A percentile compares a stretch with the other conserved stretches of the same genome.
Conservation (phyloP, 2,329 filamentous ascomycete species). For the Epichloe typhina region DNA sequence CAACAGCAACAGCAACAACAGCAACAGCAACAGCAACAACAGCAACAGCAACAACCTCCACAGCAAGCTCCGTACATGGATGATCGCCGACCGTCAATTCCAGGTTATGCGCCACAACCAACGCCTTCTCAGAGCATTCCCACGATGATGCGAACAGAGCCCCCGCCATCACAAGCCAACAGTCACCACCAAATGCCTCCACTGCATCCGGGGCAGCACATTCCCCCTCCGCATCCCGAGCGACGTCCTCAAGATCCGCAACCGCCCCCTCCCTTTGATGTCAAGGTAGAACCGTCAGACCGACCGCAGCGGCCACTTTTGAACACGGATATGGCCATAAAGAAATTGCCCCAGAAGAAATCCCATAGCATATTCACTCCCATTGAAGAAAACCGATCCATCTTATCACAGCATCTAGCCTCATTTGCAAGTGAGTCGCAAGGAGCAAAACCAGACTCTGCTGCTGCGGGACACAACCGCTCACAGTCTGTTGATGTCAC, state of each 20-base stretch:
- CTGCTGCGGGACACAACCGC: slow-evolving; percentile 25
- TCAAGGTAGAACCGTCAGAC: slow-evolving; percentile 34
- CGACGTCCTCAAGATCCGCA: slow-evolving; percentile 36
- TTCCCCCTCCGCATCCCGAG: slow-evolving; percentile 36
- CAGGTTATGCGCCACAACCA: slow-evolving; percentile 46
- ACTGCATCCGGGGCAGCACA: slow-evolving; percentile 30
- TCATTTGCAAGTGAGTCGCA: slow-evolving; percentile 47
- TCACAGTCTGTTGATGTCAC: slow-evolving; percentile 53
- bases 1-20: fast-evolving
- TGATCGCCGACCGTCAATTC: slow-evolving; percentile 60
- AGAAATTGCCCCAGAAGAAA: slow-evolving; percentile 60
- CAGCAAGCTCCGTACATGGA: slow-evolving; percentile 58
- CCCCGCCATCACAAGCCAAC: slow-evolving; percentile 46
- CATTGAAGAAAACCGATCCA: slow-evolving; percentile 83
- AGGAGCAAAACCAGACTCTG: slow-evolving; percentile 23
- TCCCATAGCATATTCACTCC: slow-evolving; percentile 93
- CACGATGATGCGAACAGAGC: slow-evolving; percentile 35
- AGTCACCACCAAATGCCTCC: slow-evolving; percentile 30
- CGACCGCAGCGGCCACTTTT: slow-evolving; percentile 32
- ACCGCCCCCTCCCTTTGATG: slow-evolving; percentile 35
- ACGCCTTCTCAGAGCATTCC: slow-evolving; percentile 34
- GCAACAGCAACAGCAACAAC: not conserved
- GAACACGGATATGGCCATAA: slow-evolving; percentile 39
- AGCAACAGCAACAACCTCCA: slow-evolving; percentile 15
- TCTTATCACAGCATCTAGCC: slow-evolving; percentile 72